phyloP scores from a whole-genome alignment of 2,329 filamentous ascomycete species.

The Aspergillus glaucus region DNA sequence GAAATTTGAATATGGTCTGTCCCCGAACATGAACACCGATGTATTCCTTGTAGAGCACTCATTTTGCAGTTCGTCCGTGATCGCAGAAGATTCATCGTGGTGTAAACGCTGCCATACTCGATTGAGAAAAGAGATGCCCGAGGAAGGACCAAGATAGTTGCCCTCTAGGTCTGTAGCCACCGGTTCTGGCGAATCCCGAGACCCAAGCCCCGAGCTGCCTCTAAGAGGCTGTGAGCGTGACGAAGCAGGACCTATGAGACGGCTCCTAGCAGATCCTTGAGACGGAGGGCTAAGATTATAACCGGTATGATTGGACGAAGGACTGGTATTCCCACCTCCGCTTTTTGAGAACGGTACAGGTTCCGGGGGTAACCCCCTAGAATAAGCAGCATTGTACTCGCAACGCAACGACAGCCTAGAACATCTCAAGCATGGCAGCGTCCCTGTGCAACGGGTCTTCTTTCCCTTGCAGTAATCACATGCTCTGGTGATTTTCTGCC shows the following conservation, averaged over 20 bases:
- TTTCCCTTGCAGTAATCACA: slow-evolving; percentile 36
- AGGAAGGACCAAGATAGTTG: slow-evolving; percentile 51
- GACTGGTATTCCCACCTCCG: slow-evolving; percentile 4
- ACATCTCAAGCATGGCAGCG: slow-evolving; percentile 30
- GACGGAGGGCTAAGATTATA: slow-evolving; percentile 2
- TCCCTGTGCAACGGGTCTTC: slow-evolving; percentile 34
- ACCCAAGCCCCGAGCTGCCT: slow-evolving; percentile 12
- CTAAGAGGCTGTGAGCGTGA: slow-evolving; percentile 2
- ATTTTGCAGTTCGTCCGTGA: slow-evolving; percentile 22
- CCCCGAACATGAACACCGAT: slow-evolving; percentile 45
- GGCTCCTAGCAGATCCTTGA: slow-evolving; percentile 4
- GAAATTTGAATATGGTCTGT: slow-evolving; percentile 42
- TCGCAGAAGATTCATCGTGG: slow-evolving; percentile 43
- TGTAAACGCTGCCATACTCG: slow-evolving; percentile 62
- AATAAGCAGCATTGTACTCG: slow-evolving; percentile 33
- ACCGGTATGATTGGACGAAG: not conserved
- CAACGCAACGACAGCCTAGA: slow-evolving; percentile 26
- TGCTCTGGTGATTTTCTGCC: slow-evolving; percentile 34
- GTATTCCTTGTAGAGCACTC: slow-evolving; percentile 35
- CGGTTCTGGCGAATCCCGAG: slow-evolving; percentile 40
- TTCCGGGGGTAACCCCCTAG: slow-evolving; percentile 30
- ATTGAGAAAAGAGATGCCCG: slow-evolving; percentile 52
- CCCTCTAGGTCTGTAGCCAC: slow-evolving; percentile 47
- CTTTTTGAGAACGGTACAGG: slow-evolving; percentile 17
- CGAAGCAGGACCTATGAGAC: not conserved